Evolutionary conservation across 441 rosid species (phyloP), one percentile per base, ranked within the genome.

Genomic region (Euphorbia schlechtendalii): DNA sequence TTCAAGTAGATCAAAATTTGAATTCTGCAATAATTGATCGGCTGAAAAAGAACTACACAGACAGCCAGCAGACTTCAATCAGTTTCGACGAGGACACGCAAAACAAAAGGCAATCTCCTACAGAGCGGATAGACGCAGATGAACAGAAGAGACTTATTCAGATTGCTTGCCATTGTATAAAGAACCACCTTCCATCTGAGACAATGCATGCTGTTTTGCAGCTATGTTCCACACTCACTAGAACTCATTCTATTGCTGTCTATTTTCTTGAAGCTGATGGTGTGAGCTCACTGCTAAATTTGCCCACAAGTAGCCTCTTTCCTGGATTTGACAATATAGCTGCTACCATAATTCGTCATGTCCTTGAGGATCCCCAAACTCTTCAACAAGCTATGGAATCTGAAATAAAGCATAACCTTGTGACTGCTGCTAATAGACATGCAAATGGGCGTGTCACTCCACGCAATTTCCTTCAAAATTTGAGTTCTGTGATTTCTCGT

Each of bases 331-430:
- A 94, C 79, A 82, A 72, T 78, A 74, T 91, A 81, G 91, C 94
- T 76, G 90, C 96, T 59, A 85, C 89, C 68, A 89, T 94, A 27
- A 83, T 91, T 75, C 90, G 99, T 32, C 97, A 94, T 63, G 83
- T 87, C 74, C 96, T 94, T 69, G 99, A 94, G 80, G 99, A 94
- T 85, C 94, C 99, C 30, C 96, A 87, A 73, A 94, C 99, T 63
- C 88, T 94, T 67, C 97, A 91, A 82, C 99, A 86, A 78, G 97
- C 96, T 51, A 94, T 94, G 99, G 99, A 94, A 83, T 83, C 92
- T 79, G 99, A 91, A 81, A 94, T 94, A 72, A 85, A 80, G 79
- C 99, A 87, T 69, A 87, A 76, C 69, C 88, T 94, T 69, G 84
- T 85, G 59, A 82, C 92, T 74, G 87, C 86, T 70, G 92, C 98